Base-by-base conservation (phyloP, 176 grass and related monocot species). In the Poa annua region DNA sequence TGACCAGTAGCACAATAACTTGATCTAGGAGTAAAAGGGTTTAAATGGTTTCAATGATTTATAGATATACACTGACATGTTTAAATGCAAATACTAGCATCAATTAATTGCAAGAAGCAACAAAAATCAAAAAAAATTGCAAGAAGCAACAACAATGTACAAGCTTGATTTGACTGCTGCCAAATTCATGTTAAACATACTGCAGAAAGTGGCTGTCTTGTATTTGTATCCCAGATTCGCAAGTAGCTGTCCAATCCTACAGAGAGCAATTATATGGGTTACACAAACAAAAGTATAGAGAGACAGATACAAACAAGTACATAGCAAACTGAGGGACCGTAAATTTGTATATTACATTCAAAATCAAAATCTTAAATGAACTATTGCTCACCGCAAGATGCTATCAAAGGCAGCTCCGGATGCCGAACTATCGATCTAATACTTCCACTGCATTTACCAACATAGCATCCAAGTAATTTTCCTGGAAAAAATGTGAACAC, bases 371-470 rank as follows among this genome's bases (percentile, higher is more conserved):
- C 44, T 62, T 51, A 38, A 87, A 49, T 51, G 54, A 76, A 51
- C 33, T 47, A 79, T 57, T 61, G 41, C 93, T 94, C 78, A 99
- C 97, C 97, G 38, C 93, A 99, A 65, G 97, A 94, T 84, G 97
- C 93, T 82, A 94, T 90, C 80, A 99, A 75, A 84, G 97, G 86
- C 54, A 92, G 84, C 52, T 94, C 75, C 29, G 88, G 93, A 88
- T 99, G 97, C 51, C 90, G 94, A 56, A 84, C 84, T 62, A 99
- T 96, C 11, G 91, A 96, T 94, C 97, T 96, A 83, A 99, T 99
- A 67, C 93, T 99, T 85, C 93, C 97, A 86, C 91, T 88, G 80
- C 97, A 99, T 84, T 94, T 99, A 71, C 97, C 93, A 88, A 89
- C 72, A 90, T 87, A 99, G 84, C 91, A 93, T 54, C 97, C 97